Evolutionary conservation across 495 filamentous ascomycete species (phyloP).

Genomic region (Penicillium desertorum): DNA sequence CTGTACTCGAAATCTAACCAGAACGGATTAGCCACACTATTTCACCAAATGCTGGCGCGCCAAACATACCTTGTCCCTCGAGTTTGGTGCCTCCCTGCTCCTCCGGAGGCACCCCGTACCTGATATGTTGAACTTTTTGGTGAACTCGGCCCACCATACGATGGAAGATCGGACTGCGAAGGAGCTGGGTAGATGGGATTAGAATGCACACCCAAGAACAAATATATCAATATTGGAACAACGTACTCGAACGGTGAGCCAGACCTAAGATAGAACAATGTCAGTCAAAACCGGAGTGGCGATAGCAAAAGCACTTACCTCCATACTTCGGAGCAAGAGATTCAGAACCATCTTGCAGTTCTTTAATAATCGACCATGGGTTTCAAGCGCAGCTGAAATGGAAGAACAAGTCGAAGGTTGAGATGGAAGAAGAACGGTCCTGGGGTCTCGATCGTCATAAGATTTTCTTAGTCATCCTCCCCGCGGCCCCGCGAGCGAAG

Average conservation of each 20-base stretch:
- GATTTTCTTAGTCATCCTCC: conserved; percentile 6
- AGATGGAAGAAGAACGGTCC: neutral
- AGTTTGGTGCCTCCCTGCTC: conserved; percentile 58
- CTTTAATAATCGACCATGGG: conserved; percentile 1
- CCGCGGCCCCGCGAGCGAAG: conserved; percentile 8
- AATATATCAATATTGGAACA: conserved; percentile 3
- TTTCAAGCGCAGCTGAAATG: neutral
- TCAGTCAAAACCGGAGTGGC: conserved; percentile 6
- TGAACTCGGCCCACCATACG: conserved; percentile 56
- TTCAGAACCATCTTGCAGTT: conserved; percentile 24
- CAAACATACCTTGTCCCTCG: conserved; percentile 45
- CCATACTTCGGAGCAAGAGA: conserved; percentile 22
- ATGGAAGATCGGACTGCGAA: conserved; percentile 61
- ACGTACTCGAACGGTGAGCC: conserved; percentile 45
- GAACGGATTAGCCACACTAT: conserved; percentile 16
- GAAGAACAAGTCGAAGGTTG: neutral
- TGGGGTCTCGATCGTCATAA: conserved; percentile 6
- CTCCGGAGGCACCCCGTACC: conserved; percentile 56
- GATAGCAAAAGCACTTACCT: conserved; percentile 19
- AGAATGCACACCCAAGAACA: conserved; percentile 18
- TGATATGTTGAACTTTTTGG: conserved; percentile 51
- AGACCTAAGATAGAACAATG: conserved; percentile 30
- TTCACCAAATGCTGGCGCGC: conserved; percentile 1
- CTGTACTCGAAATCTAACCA: conserved; percentile 30
- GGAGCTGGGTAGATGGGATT: conserved; percentile 49